These are phyloP conservation scores for Diaporthe citriasiana DNA, from an alignment of 2,329 filamentous ascomycete species.

Conservation along the genomic window DNA sequence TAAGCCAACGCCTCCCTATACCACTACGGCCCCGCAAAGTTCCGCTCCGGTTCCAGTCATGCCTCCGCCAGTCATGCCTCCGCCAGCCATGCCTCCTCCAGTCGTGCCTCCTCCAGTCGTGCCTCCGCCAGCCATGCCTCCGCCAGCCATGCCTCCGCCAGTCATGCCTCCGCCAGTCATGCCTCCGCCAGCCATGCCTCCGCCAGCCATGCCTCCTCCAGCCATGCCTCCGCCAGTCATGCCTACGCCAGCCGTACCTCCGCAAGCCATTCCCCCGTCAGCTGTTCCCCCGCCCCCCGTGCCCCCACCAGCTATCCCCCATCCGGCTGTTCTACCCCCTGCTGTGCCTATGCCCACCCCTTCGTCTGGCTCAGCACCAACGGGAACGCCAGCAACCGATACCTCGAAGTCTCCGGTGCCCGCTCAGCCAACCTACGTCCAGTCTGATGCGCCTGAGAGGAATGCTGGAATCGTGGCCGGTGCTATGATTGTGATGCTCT, in stretches of 20 bases:
- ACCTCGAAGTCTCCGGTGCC: background rate
- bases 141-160: background rate
- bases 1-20: background rate
- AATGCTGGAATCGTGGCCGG: constrained; percentile 9
- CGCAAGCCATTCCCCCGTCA: background rate
- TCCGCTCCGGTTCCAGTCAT: background rate
- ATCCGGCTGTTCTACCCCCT: background rate
- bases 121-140: background rate
- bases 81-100: background rate
- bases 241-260: background rate
- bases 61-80: background rate
- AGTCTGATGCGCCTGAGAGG: constrained; percentile 12
- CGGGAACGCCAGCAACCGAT: background rate
- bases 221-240: background rate
- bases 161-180: background rate
- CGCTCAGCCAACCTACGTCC: constrained; percentile 3
- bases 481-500: constrained; percentile 4
- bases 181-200: background rate
- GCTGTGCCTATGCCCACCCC: background rate
- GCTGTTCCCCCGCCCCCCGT: background rate
- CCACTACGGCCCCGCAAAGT: background rate
- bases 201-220: background rate
- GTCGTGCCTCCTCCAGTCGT: background rate
- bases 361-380: background rate
- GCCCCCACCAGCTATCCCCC: fast-evolving